phyloP scores from a whole-genome alignment of 345 rosid genomes.

The Populus simonii region DNA sequence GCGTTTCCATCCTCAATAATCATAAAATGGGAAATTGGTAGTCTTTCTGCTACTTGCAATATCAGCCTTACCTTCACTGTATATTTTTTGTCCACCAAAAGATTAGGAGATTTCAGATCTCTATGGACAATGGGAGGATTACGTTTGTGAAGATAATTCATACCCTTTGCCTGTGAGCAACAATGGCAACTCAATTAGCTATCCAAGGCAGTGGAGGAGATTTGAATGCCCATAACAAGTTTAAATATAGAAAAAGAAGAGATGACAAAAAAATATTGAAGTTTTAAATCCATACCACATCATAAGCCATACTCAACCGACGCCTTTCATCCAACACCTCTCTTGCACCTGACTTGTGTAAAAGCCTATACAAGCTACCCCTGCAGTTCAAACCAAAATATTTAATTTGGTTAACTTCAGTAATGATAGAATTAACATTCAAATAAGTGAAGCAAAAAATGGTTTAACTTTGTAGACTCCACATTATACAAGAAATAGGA shows the following conservation, averaged over 20 bases:
- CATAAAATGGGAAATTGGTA: conserved; percentile 3
- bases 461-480: not conserved
- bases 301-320: conserved; percentile 90
- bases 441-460: not conserved
- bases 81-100: conserved; percentile 93
- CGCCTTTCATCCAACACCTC: conserved; percentile 92
- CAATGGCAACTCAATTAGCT: conserved; percentile 14
- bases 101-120: conserved; percentile 96
- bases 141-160: conserved; percentile 96
- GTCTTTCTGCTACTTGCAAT: not conserved
- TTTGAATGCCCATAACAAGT: not conserved
- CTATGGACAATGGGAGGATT: conserved; percentile 97
- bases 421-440: not conserved
- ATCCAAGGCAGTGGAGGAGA: not conserved
- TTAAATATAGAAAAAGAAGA: not conserved
- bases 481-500: not conserved
- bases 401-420: conserved; percentile 20
- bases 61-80: conserved; percentile 70
- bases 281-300: conserved; percentile 65
- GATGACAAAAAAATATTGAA: not conserved
- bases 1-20: not conserved
- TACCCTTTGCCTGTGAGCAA: conserved; percentile 83
- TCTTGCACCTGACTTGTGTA: conserved; percentile 82
- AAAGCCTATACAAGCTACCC: conserved; percentile 92
- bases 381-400: conserved; percentile 46